Percentiles rank a stretch among this genome's conserved stretches.
Conservation (phyloP, 1,284 basidiomycete species). For the Papiliotrema nemorosa region DNA sequence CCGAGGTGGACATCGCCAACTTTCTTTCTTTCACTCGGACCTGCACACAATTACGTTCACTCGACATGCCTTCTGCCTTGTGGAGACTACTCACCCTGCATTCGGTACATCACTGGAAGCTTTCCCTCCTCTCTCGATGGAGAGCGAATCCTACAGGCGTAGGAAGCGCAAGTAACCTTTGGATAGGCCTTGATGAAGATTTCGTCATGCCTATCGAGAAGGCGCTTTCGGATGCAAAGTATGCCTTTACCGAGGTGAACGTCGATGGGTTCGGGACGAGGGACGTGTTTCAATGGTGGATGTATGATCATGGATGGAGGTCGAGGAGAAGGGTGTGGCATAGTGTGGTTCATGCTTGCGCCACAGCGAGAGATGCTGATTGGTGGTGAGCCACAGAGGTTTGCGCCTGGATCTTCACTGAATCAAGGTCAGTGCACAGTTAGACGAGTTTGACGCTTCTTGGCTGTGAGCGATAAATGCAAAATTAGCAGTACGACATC, state of each 20-base stretch:
- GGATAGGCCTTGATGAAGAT: conserved; percentile 10
- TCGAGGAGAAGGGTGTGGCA: conserved; percentile 23
- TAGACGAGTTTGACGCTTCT: not conserved
- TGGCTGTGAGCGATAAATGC: not conserved
- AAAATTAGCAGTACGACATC: not conserved
- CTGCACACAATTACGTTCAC: conserved; percentile 5
- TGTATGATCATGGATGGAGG: conserved; percentile 16
- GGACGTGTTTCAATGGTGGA: conserved; percentile 27
- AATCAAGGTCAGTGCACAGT: not conserved
- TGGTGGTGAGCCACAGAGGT: conserved; percentile 13
- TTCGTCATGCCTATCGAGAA: conserved; percentile 13
- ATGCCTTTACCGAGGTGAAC: not conserved
- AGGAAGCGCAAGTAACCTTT: conserved; percentile 8
- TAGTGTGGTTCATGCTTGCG: conserved; percentile 20
- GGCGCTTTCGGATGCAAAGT: not conserved
- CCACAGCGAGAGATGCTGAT: conserved; percentile 24
- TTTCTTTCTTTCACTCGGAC: conserved; percentile 14
- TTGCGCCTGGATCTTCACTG: not conserved
- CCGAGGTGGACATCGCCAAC: not conserved
- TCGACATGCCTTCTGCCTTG: conserved; percentile 9
- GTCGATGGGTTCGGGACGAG: not conserved
- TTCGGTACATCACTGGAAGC: conserved; percentile 7
- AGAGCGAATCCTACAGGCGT: conserved; percentile 19
- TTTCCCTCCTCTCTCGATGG: conserved; percentile 13
- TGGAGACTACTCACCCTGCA: conserved; percentile 13